These are phyloP conservation scores for Neopestalotiopsis sp. DNA, from an alignment of 2,329 filamentous ascomycete genomes.

Conservation along the genomic window DNA sequence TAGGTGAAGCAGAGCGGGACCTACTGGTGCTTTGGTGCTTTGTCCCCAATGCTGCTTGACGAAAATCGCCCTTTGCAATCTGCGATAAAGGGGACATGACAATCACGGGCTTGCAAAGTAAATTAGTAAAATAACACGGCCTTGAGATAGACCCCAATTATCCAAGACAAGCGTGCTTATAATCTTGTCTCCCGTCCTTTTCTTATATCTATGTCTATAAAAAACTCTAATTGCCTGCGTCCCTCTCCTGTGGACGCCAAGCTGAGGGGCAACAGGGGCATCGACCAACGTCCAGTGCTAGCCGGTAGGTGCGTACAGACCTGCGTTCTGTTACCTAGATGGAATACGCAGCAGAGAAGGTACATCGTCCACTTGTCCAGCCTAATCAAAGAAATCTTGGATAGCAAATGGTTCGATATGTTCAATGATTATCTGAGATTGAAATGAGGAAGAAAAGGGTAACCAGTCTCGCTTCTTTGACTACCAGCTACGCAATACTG, in stretches of 20 bases:
- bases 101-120: background rate
- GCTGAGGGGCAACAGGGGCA: background rate
- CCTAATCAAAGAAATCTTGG: no score
- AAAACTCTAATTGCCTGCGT: background rate
- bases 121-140: background rate
- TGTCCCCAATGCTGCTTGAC: background rate
- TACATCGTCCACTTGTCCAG: background rate
- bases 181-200: background rate
- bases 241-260: background rate
- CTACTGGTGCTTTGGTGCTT: background rate
- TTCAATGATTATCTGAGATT: no score
- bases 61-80: background rate
- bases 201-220: background rate
- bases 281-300: background rate
- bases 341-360: background rate
- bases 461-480: no score
- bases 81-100: background rate
- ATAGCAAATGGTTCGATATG: no score
- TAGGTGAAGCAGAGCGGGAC: background rate
- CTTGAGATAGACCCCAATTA: background rate
- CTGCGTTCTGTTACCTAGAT: background rate
- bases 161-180: background rate
- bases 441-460: no score
- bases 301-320: no score
- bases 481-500: no score